Evolutionary conservation across 1,139 yeast genomes (phyloP).

Genomic region (Yamadazyma atlantica): DNA sequence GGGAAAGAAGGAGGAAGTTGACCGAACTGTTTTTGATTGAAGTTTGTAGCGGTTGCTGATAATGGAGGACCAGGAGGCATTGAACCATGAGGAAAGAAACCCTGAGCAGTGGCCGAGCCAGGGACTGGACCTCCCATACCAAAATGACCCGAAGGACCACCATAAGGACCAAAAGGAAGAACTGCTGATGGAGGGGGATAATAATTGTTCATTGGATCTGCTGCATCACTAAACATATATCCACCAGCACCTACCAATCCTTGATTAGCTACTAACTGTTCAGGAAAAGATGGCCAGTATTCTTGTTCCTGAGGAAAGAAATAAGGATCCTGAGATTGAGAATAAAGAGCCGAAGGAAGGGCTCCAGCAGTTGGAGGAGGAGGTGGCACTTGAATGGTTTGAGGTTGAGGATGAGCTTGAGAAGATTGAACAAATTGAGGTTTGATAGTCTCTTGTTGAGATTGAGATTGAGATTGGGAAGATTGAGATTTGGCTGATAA

Average conservation of each 20-base stretch:
- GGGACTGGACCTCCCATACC: background rate
- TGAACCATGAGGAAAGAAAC: conserved; percentile 3
- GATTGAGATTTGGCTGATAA: conserved; percentile 5
- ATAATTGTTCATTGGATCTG: conserved; percentile 3
- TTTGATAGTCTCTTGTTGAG: background rate
- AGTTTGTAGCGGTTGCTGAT: conserved; percentile 2
- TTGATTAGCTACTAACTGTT: conserved; percentile 7
- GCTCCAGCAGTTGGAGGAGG: conserved; percentile 2
- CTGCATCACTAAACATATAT: background rate
- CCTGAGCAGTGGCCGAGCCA: conserved; percentile 3
- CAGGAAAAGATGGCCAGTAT: conserved; percentile 9
- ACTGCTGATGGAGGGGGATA: conserved; percentile 5
- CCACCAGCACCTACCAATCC: conserved; percentile 14
- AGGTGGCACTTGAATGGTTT: conserved; percentile 3
- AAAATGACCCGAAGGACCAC: background rate
- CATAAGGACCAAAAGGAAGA: conserved; percentile 1
- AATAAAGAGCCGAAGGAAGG: conserved; percentile 3
- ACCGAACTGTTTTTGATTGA: background rate
- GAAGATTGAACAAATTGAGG: no score
- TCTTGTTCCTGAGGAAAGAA: conserved; percentile 10
- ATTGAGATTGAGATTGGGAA: background rate
- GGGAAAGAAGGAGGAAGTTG: conserved; percentile 4
- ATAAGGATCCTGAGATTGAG: conserved; percentile 6
- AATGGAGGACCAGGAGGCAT: conserved; percentile 8
- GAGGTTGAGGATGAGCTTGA: background rate